Evolutionary conservation across 2,329 filamentous ascomycete genomes (phyloP).

Genomic region (Exserohilum rostratum): DNA sequence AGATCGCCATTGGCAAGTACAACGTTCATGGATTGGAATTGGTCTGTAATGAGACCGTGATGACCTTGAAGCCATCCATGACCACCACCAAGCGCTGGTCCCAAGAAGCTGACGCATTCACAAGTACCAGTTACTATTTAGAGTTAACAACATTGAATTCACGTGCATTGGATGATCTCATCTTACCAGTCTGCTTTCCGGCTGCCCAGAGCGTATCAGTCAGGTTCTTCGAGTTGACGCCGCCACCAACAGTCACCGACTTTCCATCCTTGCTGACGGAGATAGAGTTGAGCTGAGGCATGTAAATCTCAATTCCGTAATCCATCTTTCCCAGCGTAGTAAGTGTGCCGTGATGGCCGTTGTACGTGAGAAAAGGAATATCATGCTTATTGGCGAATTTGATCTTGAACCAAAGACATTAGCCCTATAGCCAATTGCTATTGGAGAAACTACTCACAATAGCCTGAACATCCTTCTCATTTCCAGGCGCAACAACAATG

Average conservation of each 20-base stretch:
- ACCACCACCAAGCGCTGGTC: slow-evolving; percentile 63
- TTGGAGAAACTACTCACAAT: slow-evolving; percentile 22
- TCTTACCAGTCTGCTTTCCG: slow-evolving; percentile 58
- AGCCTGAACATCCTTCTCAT: slow-evolving; percentile 26
- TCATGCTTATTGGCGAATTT: slow-evolving; percentile 56
- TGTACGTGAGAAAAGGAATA: slow-evolving; percentile 60
- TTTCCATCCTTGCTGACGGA: slow-evolving; percentile 52
- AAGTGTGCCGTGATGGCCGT: slow-evolving; percentile 60
- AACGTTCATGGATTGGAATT: slow-evolving; percentile 60
- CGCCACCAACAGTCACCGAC: slow-evolving; percentile 58
- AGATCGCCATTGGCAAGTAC: slow-evolving; percentile 58
- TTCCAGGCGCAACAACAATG: slow-evolving; percentile 25
- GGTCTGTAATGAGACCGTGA: slow-evolving; percentile 61
- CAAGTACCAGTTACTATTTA: slow-evolving; percentile 47
- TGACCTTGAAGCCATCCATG: slow-evolving; percentile 62
- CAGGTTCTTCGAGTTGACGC: slow-evolving; percentile 54
- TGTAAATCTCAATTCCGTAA: slow-evolving; percentile 58
- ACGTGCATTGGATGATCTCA: too few relatives aligned
- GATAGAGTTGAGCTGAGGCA: slow-evolving; percentile 55
- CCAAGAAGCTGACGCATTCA: slow-evolving; percentile 58
- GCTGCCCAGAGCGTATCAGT: slow-evolving; percentile 57
- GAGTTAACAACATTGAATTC: too few relatives aligned
- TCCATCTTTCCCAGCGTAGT: slow-evolving; percentile 58
- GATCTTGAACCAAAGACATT: slow-evolving; percentile 42
- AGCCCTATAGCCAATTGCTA: neutral